These are phyloP conservation scores for Glycine latifolia DNA, from an alignment of 306 rosid genomes.

Conservation along the genomic window DNA sequence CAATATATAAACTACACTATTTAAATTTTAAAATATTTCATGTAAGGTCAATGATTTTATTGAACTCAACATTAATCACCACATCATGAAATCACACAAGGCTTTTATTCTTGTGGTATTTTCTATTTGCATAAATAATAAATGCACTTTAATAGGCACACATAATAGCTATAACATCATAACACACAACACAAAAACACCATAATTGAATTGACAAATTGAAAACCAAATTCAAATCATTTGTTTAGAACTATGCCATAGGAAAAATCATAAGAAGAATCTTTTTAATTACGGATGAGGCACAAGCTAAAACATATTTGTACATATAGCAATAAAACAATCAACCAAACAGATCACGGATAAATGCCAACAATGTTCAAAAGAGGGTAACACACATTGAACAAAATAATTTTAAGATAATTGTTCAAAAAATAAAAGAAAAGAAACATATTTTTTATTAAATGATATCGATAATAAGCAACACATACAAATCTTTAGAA, in stretches of 20 bases:
- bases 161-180: neutral
- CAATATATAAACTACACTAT: no score
- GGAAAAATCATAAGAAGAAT: slow-evolving; percentile 12
- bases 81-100: slow-evolving; percentile 6
- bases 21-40: neutral
- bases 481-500: slow-evolving; percentile 69
- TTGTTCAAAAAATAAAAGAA: neutral
- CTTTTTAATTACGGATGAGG: slow-evolving; percentile 6
- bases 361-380: neutral
- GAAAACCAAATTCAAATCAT: neutral
- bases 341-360: slow-evolving; percentile 23
- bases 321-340: neutral
- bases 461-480: neutral
- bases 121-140: neutral
- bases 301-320: neutral
- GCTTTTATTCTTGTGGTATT: neutral
- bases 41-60: slow-evolving; percentile 1
- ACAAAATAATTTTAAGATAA: slow-evolving; percentile 8
- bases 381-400: neutral
- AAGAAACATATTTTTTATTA: neutral
- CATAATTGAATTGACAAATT: neutral
- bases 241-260: slow-evolving; percentile 9
- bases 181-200: neutral
- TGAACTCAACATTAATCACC: slow-evolving; percentile 11
- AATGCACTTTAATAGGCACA: slow-evolving; percentile 9